Evolutionary conservation across 129 eudicot genomes (phyloP), one percentile per base, ranked within the genome.

Genomic region (Lactuca saligna): DNA sequence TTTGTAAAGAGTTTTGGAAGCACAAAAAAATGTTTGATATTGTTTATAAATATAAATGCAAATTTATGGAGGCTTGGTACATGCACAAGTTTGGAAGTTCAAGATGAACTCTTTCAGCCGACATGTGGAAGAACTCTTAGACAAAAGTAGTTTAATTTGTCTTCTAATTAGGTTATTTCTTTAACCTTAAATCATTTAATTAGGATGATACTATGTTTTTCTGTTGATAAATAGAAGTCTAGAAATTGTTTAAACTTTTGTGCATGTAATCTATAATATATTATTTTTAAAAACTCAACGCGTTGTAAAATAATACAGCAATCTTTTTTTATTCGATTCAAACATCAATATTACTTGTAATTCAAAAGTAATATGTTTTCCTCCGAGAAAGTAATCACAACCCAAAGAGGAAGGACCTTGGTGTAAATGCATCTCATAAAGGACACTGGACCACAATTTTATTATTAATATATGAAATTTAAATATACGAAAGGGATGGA

Each of bases 1-100:
- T 58, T 46, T 48, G 32, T 48, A 57, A 8, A 3, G 61, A 13
- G 51, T 33, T 66, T 8, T 32, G 20, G 13, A 49, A 50, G 33
- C 73, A 48, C 42, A 66, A 32, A 66, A 66, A 66, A 74, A 57
- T 66, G 61, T 48, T 8, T 57, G 50, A 57, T 14, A 41, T 20
- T 49, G 66, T 29, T 32, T 32, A 13, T 16, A 25, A 34, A 34
- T 32, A 34, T 3, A 66, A 65, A 25, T 25, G 29, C 29, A 25
- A 25, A 33, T 38, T 25, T 46, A 67, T 58, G 68, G 66, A 8
- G 33, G 54, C n/a, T 75, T 34, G 51, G 58, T 66, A 57, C 54
- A 33, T 41, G 51, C 41, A 39, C 33, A 51, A 32, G n/a, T 15
- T 7, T 3, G 8, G 34, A 41, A 41, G 32, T 41, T 17, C 34